Percentiles rank a stretch among this genome's conserved stretches.
These are phyloP conservation scores for Vararia minispora DNA, from an alignment of 768 basidiomycete genomes.

Conservation along the genomic window DNA sequence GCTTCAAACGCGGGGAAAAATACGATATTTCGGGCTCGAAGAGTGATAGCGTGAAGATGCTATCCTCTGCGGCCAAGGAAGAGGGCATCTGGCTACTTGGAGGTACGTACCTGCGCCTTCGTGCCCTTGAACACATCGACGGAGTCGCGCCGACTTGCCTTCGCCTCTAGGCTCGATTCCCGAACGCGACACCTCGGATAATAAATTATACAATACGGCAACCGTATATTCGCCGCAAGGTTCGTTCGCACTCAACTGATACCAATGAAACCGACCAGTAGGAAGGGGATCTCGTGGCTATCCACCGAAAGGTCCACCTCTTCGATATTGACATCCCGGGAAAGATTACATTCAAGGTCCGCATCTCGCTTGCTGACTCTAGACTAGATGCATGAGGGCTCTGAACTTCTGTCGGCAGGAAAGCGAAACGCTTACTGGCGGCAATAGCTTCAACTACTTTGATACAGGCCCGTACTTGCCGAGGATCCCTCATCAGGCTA, in stretches of 20 bases:
- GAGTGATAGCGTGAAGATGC: conserved; percentile 74
- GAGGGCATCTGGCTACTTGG: conserved; percentile 84
- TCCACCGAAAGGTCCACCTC: conserved; percentile 89
- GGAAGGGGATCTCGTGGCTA: conserved; percentile 75
- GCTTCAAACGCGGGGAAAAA: conserved; percentile 40
- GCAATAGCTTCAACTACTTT: conserved; percentile 63
- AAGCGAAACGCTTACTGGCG: conserved; percentile 78
- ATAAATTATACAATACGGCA: conserved; percentile 85
- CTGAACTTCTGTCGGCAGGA: conserved; percentile 40
- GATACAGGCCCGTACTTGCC: conserved; percentile 76
- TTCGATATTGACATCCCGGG: conserved; percentile 98
- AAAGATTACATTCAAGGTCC: conserved; percentile 79
- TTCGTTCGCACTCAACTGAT: conserved; percentile 14
- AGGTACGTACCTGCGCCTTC: conserved; percentile 54
- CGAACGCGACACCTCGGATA: conserved; percentile 52
- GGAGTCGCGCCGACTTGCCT: not conserved
- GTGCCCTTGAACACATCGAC: not conserved
- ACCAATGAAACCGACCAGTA: not conserved
- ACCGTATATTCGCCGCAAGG: conserved; percentile 83
- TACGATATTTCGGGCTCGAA: conserved; percentile 44
- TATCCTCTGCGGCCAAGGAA: conserved; percentile 73
- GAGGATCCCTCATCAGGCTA: not conserved
- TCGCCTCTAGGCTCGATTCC: conserved; percentile 73
- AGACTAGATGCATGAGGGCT: too few relatives aligned
- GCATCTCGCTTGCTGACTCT: conserved; percentile 3